A percentile compares a stretch with the other conserved stretches of the same genome.
These are phyloP conservation scores for Telopea speciosissima DNA, from an alignment of 177 flowering plant species.

Conservation along the genomic window DNA sequence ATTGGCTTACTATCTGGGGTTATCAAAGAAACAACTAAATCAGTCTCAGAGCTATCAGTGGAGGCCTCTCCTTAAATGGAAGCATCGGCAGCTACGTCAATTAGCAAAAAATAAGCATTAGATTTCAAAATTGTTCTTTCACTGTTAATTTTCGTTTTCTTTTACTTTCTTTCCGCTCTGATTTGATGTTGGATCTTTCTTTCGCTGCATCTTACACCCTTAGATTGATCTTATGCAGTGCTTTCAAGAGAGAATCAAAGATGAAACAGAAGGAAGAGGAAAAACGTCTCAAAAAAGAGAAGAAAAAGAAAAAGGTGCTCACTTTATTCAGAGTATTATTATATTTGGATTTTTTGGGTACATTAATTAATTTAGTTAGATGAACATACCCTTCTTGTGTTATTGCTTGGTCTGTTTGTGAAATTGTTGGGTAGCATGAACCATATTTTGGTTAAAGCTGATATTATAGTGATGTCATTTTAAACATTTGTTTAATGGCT, in stretches of 20 bases:
- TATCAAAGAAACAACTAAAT: slow-evolving; percentile 21
- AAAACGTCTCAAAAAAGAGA: slow-evolving; percentile 38
- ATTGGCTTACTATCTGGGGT: slow-evolving; percentile 12
- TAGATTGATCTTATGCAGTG: slow-evolving; percentile 26
- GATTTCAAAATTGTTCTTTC: background rate
- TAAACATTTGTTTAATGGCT: no score
- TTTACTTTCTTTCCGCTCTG: no score
- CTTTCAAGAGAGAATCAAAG: slow-evolving; percentile 51
- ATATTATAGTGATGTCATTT: no score
- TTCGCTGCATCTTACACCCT: background rate
- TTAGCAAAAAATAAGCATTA: background rate
- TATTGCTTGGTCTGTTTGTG: background rate
- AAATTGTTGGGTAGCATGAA: no score
- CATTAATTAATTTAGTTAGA: no score
- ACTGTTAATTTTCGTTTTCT: no score
- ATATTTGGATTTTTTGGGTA: no score
- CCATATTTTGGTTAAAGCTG: no score
- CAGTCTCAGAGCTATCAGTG: slow-evolving; percentile 20
- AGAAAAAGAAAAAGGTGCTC: slow-evolving; percentile 42
- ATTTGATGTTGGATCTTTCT: background rate
- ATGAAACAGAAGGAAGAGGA: slow-evolving; percentile 67
- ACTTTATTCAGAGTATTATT: background rate
- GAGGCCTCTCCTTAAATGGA: slow-evolving; percentile 15
- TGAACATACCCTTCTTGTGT: background rate
- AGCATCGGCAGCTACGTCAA: slow-evolving; percentile 4